phyloP scores from a whole-genome alignment of 768 basidiomycete genomes.

The Termitomyces sp. region DNA sequence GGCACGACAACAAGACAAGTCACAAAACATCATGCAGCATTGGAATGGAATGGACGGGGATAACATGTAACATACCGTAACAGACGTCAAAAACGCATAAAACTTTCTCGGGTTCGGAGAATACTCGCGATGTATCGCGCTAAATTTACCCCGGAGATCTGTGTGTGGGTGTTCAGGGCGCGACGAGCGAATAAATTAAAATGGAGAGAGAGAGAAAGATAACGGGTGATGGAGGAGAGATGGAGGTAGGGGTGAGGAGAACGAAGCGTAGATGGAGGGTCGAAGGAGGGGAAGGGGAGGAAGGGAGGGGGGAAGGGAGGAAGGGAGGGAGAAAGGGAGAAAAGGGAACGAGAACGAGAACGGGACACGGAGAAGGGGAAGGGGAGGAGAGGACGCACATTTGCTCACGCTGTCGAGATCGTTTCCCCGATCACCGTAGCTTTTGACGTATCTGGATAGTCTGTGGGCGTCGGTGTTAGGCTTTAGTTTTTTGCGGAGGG shows the following conservation, averaged over 20 bases:
- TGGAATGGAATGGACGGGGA: too few relatives aligned
- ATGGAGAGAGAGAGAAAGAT: too few relatives aligned
- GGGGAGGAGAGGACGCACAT: slow-evolving; percentile 45
- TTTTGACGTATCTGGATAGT: slow-evolving; percentile 39
- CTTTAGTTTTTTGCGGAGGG: slow-evolving; percentile 35
- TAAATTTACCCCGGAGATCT: slow-evolving; percentile 45
- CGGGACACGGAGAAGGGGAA: not conserved
- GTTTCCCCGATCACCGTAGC: slow-evolving; percentile 65
- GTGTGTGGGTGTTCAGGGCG: slow-evolving; percentile 17
- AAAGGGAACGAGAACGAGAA: too few relatives aligned
- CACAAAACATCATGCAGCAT: too few relatives aligned
- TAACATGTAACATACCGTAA: slow-evolving; percentile 40
- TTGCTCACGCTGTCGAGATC: slow-evolving; percentile 52
- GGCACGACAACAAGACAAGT: too few relatives aligned
- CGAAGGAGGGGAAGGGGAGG: too few relatives aligned
- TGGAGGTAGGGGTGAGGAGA: too few relatives aligned
- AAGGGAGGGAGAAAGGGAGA: too few relatives aligned
- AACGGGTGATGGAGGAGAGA: too few relatives aligned
- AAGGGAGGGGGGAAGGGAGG: too few relatives aligned
- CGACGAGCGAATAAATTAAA: too few relatives aligned
- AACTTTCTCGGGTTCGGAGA: slow-evolving; percentile 52
- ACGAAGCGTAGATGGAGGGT: too few relatives aligned
- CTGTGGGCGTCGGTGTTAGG: slow-evolving; percentile 8
- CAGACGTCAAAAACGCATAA: slow-evolving; percentile 61
- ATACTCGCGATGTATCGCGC: slow-evolving; percentile 52